Evolutionary conservation across 148 eudicot genomes (phyloP).

Genomic region (Gaultheria prostrata): DNA sequence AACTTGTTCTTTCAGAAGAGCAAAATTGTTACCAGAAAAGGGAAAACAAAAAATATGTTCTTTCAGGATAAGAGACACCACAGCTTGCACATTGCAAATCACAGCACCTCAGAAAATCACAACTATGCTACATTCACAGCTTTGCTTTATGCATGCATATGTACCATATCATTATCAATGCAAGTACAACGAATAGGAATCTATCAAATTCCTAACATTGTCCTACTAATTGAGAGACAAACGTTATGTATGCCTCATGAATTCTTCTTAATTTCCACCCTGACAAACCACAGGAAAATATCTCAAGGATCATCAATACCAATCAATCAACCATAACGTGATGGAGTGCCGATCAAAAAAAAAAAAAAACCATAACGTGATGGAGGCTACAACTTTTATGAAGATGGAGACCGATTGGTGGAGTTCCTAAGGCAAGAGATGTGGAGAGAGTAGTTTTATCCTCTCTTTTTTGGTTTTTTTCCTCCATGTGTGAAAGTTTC

Average conservation of each 20-base stretch:
- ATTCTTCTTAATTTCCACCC: not conserved
- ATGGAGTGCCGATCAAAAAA: no score
- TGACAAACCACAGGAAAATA: not conserved
- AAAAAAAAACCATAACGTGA: not conserved
- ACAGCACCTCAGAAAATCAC: not conserved
- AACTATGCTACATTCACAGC: not conserved
- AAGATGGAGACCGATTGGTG: no score
- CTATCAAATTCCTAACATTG: not conserved
- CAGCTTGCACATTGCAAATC: not conserved
- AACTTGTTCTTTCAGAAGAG: not conserved
- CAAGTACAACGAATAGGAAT: no score
- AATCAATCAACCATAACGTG: not conserved
- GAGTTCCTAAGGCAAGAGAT: no score
- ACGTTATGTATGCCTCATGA: not conserved
- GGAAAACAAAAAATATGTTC: not conserved
- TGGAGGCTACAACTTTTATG: no score
- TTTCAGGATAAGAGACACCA: not conserved
- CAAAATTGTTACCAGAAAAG: not conserved
- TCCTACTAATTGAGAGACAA: not conserved
- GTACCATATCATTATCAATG: not conserved
- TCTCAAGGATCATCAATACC: not conserved
- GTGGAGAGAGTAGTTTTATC: no score
- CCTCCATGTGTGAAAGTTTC: no score
- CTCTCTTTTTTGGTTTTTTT: no score
- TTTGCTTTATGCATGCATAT: not conserved